These are phyloP conservation scores for Blastomyces gilchristii DNA, from an alignment of 2,329 filamentous ascomycete species.

Conservation along the genomic window DNA sequence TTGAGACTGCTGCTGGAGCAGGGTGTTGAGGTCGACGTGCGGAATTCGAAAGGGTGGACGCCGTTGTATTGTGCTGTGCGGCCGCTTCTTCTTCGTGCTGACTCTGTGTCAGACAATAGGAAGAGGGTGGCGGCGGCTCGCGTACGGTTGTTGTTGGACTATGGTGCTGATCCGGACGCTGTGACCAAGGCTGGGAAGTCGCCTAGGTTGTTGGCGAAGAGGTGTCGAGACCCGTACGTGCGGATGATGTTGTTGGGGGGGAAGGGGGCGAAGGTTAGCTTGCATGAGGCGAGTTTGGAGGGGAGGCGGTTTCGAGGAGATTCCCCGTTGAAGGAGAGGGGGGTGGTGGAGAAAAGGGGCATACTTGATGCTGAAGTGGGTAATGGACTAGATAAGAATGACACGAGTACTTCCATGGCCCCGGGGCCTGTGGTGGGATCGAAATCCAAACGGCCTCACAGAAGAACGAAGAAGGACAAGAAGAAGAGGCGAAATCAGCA, in stretches of 20 bases:
- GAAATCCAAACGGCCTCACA: neutral
- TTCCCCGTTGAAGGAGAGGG: neutral
- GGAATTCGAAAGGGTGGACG: neutral
- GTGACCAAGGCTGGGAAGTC: neutral
- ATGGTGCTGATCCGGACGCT: neutral
- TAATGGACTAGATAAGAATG: neutral
- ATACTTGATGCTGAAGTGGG: neutral
- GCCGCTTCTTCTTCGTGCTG: neutral
- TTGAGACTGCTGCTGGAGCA: conserved; percentile 2
- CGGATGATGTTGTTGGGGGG: neutral
- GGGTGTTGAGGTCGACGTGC: conserved; percentile 1
- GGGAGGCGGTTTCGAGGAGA: neutral
- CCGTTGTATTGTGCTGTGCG: neutral
- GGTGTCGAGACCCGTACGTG: neutral
- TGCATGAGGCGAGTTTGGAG: neutral
- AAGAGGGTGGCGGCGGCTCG: neutral
- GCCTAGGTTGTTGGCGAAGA: neutral
- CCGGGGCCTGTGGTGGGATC: neutral
- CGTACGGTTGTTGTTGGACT: conserved; percentile 2
- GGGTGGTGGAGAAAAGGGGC: neutral
- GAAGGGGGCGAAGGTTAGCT: neutral
- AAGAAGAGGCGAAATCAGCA: neutral
- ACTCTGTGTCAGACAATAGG: neutral
- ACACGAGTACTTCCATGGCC: no score
- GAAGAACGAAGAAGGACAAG: neutral